A percentile compares a stretch with the other conserved stretches of the same genome.
phyloP scores from a whole-genome alignment of 2,329 filamentous ascomycete species.

The Colletotrichum navitas region DNA sequence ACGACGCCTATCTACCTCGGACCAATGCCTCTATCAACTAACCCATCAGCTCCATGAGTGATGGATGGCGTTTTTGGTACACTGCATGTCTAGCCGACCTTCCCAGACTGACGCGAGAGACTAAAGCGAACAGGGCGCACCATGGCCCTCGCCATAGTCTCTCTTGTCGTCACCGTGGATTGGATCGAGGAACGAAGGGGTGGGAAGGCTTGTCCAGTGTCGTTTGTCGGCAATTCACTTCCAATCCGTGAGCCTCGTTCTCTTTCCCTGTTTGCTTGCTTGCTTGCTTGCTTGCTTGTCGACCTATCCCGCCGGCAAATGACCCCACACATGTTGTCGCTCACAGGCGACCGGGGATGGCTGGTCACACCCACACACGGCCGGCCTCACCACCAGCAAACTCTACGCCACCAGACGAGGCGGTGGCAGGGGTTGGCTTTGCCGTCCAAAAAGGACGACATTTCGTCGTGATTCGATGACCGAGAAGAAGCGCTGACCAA shows the following conservation, averaged over 20 bases:
- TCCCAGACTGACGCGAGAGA: conserved; percentile 13
- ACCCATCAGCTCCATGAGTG: conserved; percentile 7
- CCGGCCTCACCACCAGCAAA: conserved; percentile 35
- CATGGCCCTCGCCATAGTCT: conserved; percentile 16
- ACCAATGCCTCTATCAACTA: conserved; percentile 7
- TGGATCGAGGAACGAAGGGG: conserved; percentile 38
- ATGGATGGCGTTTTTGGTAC: conserved; percentile 25
- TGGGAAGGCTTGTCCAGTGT: conserved; percentile 23
- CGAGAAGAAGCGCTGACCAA: conserved; percentile 23
- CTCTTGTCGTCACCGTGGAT: conserved; percentile 28
- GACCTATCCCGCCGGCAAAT: conserved; percentile 30
- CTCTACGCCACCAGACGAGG: conserved; percentile 38
- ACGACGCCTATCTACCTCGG: background rate
- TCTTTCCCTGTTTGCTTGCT: conserved; percentile 23
- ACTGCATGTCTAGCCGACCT: background rate
- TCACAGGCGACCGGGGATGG: conserved; percentile 20
- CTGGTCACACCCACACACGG: conserved; percentile 41
- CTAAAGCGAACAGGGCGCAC: conserved; percentile 24
- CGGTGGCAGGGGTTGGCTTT: conserved; percentile 37
- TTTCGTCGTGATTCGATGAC: conserved; percentile 22
- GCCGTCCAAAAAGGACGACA: conserved; percentile 25
- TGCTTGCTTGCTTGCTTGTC: conserved; percentile 25
- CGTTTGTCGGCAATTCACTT: conserved; percentile 24
- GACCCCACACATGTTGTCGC: conserved; percentile 28
- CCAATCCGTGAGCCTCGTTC: conserved; percentile 38